Conservation (phyloP, 768 basidiomycete genomes). For the Tylopilus vinaceipallidus region DNA sequence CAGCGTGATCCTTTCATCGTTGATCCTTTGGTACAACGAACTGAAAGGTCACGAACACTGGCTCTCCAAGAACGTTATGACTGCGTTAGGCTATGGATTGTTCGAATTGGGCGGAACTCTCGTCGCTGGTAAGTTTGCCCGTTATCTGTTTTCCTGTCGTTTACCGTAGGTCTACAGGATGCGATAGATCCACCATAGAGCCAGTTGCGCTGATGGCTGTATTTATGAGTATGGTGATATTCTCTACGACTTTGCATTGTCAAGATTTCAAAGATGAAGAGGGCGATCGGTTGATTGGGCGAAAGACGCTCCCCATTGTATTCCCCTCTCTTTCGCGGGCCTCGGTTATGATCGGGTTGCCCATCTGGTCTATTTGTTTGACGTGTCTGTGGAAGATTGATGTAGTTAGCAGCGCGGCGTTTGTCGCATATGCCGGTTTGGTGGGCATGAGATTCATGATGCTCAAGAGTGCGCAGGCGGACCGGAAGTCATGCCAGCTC, state of each 20-base stretch:
- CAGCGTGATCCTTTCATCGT: slow-evolving; percentile 27
- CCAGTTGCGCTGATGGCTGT: slow-evolving; percentile 29
- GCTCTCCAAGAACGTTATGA: slow-evolving; percentile 36
- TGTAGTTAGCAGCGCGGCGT: slow-evolving; percentile 24
- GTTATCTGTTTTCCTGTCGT: background rate
- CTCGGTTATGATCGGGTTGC: slow-evolving; percentile 27
- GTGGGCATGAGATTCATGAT: slow-evolving; percentile 29
- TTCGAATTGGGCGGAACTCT: slow-evolving; percentile 40
- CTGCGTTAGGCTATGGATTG: slow-evolving; percentile 36
- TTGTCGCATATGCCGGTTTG: slow-evolving; percentile 23
- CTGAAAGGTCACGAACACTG: slow-evolving; percentile 24
- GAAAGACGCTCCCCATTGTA: slow-evolving; percentile 44
- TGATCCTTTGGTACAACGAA: slow-evolving; percentile 42
- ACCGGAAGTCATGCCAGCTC: slow-evolving; percentile 29
- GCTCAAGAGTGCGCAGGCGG: slow-evolving; percentile 20
- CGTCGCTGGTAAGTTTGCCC: slow-evolving; percentile 31
- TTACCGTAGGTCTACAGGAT: slow-evolving; percentile 21
- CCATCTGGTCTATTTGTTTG: slow-evolving; percentile 31
- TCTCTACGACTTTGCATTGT: slow-evolving; percentile 35
- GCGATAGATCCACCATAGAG: slow-evolving; percentile 23
- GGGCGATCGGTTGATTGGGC: slow-evolving; percentile 39
- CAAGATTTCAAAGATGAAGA: slow-evolving; percentile 41
- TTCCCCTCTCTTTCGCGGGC: slow-evolving; percentile 33
- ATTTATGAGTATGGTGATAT: slow-evolving; percentile 31
- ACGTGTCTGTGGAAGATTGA: slow-evolving; percentile 28